These are phyloP conservation scores for Diplodia scrobiculata DNA, from an alignment of 2,329 filamentous ascomycete genomes.

Conservation along the genomic window DNA sequence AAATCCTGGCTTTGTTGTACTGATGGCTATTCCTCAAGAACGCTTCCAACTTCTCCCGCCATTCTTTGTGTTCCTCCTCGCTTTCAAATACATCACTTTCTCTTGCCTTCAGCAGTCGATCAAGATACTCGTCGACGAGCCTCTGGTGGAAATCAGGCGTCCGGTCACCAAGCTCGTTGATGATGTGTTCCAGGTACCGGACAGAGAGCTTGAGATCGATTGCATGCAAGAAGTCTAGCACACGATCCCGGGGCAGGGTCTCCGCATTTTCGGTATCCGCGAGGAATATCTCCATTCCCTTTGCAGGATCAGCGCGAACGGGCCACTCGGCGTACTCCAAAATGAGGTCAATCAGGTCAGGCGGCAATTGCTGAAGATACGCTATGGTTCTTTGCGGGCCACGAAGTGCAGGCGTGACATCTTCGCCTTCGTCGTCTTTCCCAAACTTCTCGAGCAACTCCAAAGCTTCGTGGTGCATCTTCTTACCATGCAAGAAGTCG, in stretches of 20 bases:
- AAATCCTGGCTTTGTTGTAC: constrained; percentile 78
- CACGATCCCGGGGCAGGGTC: constrained; percentile 73
- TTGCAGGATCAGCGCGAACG: constrained; percentile 67
- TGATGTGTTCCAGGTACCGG: constrained; percentile 85
- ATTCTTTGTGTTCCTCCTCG: constrained; percentile 46
- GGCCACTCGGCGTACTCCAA: constrained; percentile 92
- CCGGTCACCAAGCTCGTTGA: constrained; percentile 79
- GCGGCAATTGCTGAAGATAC: constrained; percentile 86
- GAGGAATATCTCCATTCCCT: constrained; percentile 90
- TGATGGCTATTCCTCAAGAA: constrained; percentile 76
- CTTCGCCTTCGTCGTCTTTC: constrained; percentile 52
- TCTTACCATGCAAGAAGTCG: constrained; percentile 97
- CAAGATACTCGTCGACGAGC: constrained; percentile 72
- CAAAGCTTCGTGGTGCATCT: constrained; percentile 82
- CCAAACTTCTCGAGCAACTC: constrained; percentile 82
- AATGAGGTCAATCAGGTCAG: constrained; percentile 85
- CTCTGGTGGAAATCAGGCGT: constrained; percentile 86
- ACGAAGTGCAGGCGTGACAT: constrained; percentile 61
- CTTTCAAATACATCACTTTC: constrained; percentile 35
- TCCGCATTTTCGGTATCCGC: constrained; percentile 95
- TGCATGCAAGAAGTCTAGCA: constrained; percentile 71
- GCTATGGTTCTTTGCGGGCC: constrained; percentile 82
- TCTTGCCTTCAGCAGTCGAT: constrained; percentile 49
- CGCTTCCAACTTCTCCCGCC: constrained; percentile 67
- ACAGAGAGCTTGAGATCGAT: constrained; percentile 74